These are phyloP conservation scores for Camelina laxa DNA, from an alignment of 345 rosid species.

Conservation along the genomic window DNA sequence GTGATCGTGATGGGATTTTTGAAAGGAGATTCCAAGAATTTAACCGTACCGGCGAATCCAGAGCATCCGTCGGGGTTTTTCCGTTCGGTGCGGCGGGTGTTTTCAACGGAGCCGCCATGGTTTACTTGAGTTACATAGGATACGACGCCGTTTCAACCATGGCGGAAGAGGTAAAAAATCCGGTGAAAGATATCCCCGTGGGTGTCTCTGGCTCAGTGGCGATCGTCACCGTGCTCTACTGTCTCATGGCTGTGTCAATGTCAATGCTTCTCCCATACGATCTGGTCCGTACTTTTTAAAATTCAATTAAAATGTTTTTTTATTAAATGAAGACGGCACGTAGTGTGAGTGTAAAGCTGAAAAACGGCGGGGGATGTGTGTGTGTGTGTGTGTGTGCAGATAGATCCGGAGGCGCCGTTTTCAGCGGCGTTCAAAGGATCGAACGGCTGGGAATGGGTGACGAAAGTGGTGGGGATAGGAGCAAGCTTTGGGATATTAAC, in stretches of 20 bases:
- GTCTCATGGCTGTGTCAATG: slow-evolving; percentile 95
- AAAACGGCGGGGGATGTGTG: slow-evolving; percentile 31
- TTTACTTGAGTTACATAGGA: slow-evolving; percentile 87
- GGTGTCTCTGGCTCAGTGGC: slow-evolving; percentile 89
- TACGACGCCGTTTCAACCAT: slow-evolving; percentile 97
- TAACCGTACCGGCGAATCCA: slow-evolving; percentile 56
- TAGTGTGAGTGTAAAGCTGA: neutral
- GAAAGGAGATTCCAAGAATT: slow-evolving; percentile 69
- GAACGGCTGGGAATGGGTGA: slow-evolving; percentile 74
- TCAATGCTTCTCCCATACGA: slow-evolving; percentile 92
- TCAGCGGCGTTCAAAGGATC: slow-evolving; percentile 75
- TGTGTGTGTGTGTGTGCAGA: slow-evolving; percentile 49
- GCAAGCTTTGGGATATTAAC: slow-evolving; percentile 96
- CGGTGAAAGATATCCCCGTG: slow-evolving; percentile 82
- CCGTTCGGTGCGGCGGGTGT: slow-evolving; percentile 79
- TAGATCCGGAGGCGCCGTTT: slow-evolving; percentile 83
- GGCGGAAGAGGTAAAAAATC: slow-evolving; percentile 88
- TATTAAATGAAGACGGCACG: slow-evolving; percentile 2
- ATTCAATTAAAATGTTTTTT: too few species aligned
- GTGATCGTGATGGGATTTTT: slow-evolving; percentile 77
- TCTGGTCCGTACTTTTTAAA: slow-evolving; percentile 29
- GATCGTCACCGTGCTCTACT: slow-evolving; percentile 78
- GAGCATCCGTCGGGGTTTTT: slow-evolving; percentile 66
- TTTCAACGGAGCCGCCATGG: slow-evolving; percentile 82
- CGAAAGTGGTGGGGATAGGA: slow-evolving; percentile 86